These are phyloP conservation scores for Talaromyces amestolkiae DNA, from an alignment of 2,329 filamentous ascomycete genomes.

Conservation along the genomic window DNA sequence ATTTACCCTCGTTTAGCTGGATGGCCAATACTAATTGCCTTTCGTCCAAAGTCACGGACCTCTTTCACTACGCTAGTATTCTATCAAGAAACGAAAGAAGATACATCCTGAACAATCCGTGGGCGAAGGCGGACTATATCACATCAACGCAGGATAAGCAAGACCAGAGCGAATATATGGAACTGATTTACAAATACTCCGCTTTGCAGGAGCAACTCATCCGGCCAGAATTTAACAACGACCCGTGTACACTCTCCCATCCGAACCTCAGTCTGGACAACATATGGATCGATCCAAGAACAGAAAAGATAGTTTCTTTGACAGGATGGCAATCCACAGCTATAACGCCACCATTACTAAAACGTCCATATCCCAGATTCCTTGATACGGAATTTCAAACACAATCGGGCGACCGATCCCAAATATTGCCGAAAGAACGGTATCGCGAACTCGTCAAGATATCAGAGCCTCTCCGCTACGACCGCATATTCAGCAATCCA, in stretches of 20 bases:
- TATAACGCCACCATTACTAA: constrained; percentile 19
- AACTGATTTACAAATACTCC: background rate
- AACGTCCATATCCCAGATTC: constrained; percentile 19
- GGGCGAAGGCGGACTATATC: constrained; percentile 3
- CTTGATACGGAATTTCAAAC: constrained; percentile 11
- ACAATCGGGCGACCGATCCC: background rate
- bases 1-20: background rate
- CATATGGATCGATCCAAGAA: constrained; percentile 25
- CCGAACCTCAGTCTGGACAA: constrained; percentile 27
- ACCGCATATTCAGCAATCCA: constrained; percentile 7
- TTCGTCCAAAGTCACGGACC: background rate
- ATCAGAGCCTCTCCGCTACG: constrained; percentile 13
- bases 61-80: constrained; percentile 12
- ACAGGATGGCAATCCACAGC: constrained; percentile 23
- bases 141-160: background rate
- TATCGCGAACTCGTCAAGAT: constrained; percentile 9
- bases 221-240: background rate
- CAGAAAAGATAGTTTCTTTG: constrained; percentile 19
- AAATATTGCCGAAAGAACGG: background rate
- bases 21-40: background rate
- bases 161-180: background rate
- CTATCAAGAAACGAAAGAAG: constrained; percentile 11
- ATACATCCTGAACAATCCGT: constrained; percentile 3
- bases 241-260: constrained; percentile 24
- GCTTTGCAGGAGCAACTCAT: background rate